Evolutionary conservation across 805 yeast species (phyloP), one percentile per base, ranked within the genome.

Genomic region (Starmerella bacillaris): DNA sequence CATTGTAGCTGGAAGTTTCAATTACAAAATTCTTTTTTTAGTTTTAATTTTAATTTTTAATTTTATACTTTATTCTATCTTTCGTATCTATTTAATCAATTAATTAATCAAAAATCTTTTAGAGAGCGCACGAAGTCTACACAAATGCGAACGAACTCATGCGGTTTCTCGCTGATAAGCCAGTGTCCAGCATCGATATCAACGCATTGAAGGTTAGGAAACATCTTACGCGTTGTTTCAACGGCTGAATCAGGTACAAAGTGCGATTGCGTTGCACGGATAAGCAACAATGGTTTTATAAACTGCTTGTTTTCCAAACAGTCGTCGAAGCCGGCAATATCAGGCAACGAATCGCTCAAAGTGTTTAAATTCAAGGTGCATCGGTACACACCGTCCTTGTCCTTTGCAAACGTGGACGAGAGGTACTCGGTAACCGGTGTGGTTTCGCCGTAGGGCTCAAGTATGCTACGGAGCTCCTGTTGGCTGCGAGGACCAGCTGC

Each of bases 111-210:
- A n/a, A n/a, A n/a, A n/a, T n/a, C n/a, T n/a, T n/a, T n/a, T n/a
- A n/a, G n/a, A n/a, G n/a, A n/a, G n/a, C n/a, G n/a, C n/a, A n/a
- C n/a, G n/a, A n/a, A n/a, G n/a, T n/a, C n/a, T n/a, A n/a, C 63
- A 12, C 78, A 70, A 5, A 59, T 56, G 3, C 63, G 68, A 18
- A 79, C 60, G 43, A 86, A 82, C 49, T 75, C 92, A 5, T 60
- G 47, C 1, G 96, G 94, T 45, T 76, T 75, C 50, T 86, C 95
- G 27, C 80, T 70, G 44, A 80, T 80, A 12, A 84, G 68, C 94
- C 95, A 86, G 55, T 86, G 98, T 2, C 94, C 94, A 0, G 84
- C 70, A 15, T 79, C 74, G 18, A 89, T 60, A 49, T 78, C 93
- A 30, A 68, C 61, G 11, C 78, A 57, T 40, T 71, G 78, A 49